Base-by-base conservation (phyloP, 768 basidiomycete genomes). In the Russula virescens region DNA sequence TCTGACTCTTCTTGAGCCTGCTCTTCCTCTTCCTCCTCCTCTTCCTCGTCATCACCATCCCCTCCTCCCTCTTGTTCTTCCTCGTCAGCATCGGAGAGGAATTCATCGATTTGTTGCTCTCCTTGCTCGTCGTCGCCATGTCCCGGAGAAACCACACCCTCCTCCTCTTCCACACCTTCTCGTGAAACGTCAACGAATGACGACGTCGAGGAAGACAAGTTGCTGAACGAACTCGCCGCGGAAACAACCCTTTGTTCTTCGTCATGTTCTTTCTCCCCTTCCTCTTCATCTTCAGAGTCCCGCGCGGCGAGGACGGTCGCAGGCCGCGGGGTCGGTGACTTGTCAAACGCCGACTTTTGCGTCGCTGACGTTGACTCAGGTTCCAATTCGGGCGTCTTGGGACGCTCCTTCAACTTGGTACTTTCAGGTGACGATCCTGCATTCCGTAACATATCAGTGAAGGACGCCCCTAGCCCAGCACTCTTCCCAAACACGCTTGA, bases 391-490 rank as follows among this genome's bases (percentile, higher is more conserved):
- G 67, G 50, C 9, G 55, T 23, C 10, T 51, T 58, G 8, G 19
- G 19, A 7, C 34, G 8, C n/a, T 31, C 62, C 65, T 54, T 67
- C 40, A n/a, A 14, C 38, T 64, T 63, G 14, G n/a, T 42, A 10
- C 62, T 52, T 5, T 64, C 63, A 14, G 43, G 38, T 31, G 53
- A 35, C 35, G 67, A 34, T 40, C 67, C 40, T 14, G 52, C 75
- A 18, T 66, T 71, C 69, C 83, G 81, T 61, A 89, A 73, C 50
- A 89, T 69, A 31, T 89, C 84, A n/a, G 76, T 72, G 66, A 87
- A 91, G 0, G 88, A 82, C 66, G 79, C 81, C 26, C 66, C 63
- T 40, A 75, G 74, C 1, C 74, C 72, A 0, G 74, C 76, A 7
- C 77, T 67, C 18, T 78, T 73, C 5, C 75, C 72, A 61, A 86